phyloP scores from a whole-genome alignment of 345 rosid genomes.

The Erodium maritimum region DNA sequence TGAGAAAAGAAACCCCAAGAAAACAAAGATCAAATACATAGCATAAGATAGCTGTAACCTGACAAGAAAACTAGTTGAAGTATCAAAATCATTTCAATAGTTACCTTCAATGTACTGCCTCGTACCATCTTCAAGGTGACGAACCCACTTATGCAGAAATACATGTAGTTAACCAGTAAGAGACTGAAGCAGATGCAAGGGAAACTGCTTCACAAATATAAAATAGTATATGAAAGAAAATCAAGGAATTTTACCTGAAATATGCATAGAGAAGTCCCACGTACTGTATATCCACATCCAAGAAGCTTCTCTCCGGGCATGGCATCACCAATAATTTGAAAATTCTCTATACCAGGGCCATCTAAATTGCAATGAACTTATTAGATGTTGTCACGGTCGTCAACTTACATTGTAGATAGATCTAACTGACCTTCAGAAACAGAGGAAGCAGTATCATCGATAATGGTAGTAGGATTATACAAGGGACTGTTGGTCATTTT shows the following conservation, averaged over 20 bases:
- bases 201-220: slow-evolving; percentile 1
- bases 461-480: slow-evolving; percentile 14
- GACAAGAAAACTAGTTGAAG: neutral
- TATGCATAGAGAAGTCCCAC: slow-evolving; percentile 94
- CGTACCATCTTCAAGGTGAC: slow-evolving; percentile 94
- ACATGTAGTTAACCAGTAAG: neutral
- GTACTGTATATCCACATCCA: slow-evolving; percentile 84
- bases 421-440: slow-evolving; percentile 34
- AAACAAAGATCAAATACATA: neutral
- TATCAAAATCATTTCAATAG: slow-evolving; percentile 6
- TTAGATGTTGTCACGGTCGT: slow-evolving; percentile 15
- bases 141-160: slow-evolving; percentile 55
- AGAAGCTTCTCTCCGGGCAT: slow-evolving; percentile 82
- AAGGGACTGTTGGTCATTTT: slow-evolving; percentile 13
- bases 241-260: slow-evolving; percentile 57
- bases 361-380: slow-evolving; percentile 26
- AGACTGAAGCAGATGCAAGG: neutral
- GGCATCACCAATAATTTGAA: slow-evolving; percentile 87
- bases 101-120: slow-evolving; percentile 89
- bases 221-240: neutral
- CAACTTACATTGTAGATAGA: slow-evolving; percentile 6
- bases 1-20: slow-evolving; percentile 13
- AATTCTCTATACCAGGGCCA: slow-evolving; percentile 83
- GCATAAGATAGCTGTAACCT: neutral
- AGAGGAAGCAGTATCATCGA: slow-evolving; percentile 24